A percentile compares a stretch with the other conserved stretches of the same genome.
Evolutionary conservation across 208 protist species (phyloP).

Genomic region (Perkinsela sp.): DNA sequence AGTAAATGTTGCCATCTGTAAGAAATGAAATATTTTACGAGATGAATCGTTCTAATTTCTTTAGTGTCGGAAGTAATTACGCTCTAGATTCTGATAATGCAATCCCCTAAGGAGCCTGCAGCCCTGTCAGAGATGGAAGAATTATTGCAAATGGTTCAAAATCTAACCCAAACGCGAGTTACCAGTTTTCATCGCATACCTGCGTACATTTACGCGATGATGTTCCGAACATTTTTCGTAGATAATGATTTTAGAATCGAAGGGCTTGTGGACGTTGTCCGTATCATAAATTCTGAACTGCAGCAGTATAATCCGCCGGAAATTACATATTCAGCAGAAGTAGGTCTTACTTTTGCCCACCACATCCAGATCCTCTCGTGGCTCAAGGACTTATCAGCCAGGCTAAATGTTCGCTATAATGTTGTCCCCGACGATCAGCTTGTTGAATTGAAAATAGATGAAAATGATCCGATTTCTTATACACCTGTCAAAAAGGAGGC

Average conservation of each 20-base stretch:
- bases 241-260: neutral
- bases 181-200: neutral
- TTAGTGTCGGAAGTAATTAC: too few species aligned
- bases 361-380: neutral
- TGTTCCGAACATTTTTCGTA: neutral
- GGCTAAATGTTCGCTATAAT: neutral
- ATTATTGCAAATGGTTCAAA: neutral
- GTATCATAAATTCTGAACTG: neutral
- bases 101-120: neutral
- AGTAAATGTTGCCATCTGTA: too few species aligned
- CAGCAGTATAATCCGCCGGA: neutral
- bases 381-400: neutral
- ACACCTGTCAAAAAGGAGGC: too few species aligned
- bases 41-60: too few species aligned
- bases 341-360: neutral
- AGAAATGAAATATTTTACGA: too few species aligned
- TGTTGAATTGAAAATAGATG: neutral
- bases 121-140: neutral
- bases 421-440: neutral
- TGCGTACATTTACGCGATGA: neutral
- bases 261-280: neutral
- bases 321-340: neutral
- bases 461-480: neutral
- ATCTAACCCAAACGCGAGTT: neutral
- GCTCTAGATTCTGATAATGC: too few species aligned